Evolutionary conservation across 129 eudicot genomes (phyloP), one percentile per base, ranked within the genome.

Genomic region (Ambrosia trifida): DNA sequence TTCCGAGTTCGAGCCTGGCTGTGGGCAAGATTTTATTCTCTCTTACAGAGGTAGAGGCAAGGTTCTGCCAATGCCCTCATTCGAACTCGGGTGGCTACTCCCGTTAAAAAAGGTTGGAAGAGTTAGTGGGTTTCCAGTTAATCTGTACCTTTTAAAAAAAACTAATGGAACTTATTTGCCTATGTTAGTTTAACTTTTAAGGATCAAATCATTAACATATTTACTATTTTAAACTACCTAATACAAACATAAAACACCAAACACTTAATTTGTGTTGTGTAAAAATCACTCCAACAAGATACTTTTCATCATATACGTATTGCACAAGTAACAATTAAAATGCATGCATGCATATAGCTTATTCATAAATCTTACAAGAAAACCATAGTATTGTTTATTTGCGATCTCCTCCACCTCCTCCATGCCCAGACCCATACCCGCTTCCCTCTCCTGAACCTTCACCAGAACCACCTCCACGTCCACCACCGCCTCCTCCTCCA

Each of bases 391-490:
- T 20, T 24, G 11, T 51, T 79, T 69, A 76, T 64, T 76, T 73
- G 49, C 84, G 84, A 64, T 75, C 77, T 11, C 84, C 89, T 35
- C 83, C 90, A 31, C 88, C 81, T 4, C 88, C 79, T 13, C 85
- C 91, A 11, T 82, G 76, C 11, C 92, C 89, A 56, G 86, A 85
- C 2, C 85, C 79, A 53, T 89, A 81, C 41, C 96, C 96, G 6
- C 91, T 87, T 41, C 82, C 76, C 12, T 88, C 83, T 5, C 95
- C 90, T 0, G 90, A 69, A 35, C 80, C 80, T 35, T 76, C 75
- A 59, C 80, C 80, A 1, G 80, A 76, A 7, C 80, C 80, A 12
- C 74, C 61, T 44, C 80, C 80, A 67, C 80, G 80, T 56, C 80
- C 80, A 6, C 74, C 74, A 0, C 79, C 79, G 1, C 77, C 77